Evolutionary conservation across 2,329 filamentous ascomycete genomes (phyloP).

Genomic region (Cercospora berteroae): DNA sequence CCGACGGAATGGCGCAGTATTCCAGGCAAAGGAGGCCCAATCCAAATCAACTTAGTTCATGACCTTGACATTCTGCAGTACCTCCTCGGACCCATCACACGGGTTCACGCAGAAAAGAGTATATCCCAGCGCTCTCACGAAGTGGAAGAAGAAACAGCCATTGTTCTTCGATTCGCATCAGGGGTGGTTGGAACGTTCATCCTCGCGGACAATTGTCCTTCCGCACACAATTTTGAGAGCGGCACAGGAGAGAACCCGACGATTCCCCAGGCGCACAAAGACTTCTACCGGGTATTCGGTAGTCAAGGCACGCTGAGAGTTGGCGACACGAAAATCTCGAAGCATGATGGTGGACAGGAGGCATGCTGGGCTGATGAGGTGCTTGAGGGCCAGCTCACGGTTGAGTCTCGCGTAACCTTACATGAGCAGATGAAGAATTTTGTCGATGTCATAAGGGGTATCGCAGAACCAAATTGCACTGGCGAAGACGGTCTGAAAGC

Average conservation of each 20-base stretch:
- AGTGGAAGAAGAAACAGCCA: constrained; percentile 57
- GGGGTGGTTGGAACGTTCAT: constrained; percentile 59
- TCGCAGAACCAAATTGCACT: constrained; percentile 49
- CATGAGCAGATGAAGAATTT: constrained; percentile 55
- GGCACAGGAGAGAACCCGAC: constrained; percentile 60
- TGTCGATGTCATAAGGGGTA: constrained; percentile 48
- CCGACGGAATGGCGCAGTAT: constrained; percentile 51
- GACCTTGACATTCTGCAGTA: constrained; percentile 60
- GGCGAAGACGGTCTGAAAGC: constrained; percentile 52
- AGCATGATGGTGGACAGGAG: constrained; percentile 39
- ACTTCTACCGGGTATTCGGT: constrained; percentile 58
- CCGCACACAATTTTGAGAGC: constrained; percentile 56
- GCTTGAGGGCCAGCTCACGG: constrained; percentile 35
- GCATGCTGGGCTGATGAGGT: constrained; percentile 48
- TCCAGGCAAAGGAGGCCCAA: constrained; percentile 46
- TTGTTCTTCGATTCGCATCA: constrained; percentile 54
- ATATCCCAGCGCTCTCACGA: constrained; percentile 46
- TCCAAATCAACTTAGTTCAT: constrained; percentile 61
- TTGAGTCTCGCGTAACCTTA: constrained; percentile 47
- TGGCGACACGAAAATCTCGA: constrained; percentile 53
- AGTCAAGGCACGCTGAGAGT: constrained; percentile 53
- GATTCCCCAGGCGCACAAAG: constrained; percentile 45
- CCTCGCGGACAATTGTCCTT: constrained; percentile 53
- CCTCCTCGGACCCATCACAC: constrained; percentile 53
- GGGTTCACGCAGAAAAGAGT: constrained; percentile 53